phyloP scores from a whole-genome alignment of 352 stramenopile species.

The Globisporangium takayamanum region DNA sequence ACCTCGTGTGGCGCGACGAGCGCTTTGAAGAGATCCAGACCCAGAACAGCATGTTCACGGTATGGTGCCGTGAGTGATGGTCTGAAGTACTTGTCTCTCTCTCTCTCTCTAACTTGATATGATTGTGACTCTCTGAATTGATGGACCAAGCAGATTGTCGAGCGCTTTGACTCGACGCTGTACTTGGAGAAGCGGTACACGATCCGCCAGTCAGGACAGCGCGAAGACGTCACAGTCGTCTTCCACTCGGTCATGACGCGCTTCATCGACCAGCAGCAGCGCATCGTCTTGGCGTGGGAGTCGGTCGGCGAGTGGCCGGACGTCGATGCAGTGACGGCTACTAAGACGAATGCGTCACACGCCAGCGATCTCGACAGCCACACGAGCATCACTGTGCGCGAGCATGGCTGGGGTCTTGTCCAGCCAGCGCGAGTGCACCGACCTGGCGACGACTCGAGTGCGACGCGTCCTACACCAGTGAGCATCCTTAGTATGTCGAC shows the following conservation, averaged over 20 bases:
- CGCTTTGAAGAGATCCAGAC: neutral
- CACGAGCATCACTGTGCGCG: neutral
- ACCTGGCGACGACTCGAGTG: neutral
- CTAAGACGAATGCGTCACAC: too few relatives aligned
- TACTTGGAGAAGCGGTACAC: constrained; percentile 5
- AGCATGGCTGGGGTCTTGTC: constrained; percentile 5
- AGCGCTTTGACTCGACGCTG: constrained; percentile 3
- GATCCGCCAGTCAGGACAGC: neutral
- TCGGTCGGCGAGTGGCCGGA: constrained; percentile 6
- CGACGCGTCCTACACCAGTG: neutral
- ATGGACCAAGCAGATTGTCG: neutral
- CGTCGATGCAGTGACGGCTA: too few relatives aligned
- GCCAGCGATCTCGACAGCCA: neutral
- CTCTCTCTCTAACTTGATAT: too few relatives aligned
- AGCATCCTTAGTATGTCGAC: neutral
- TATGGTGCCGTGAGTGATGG: neutral
- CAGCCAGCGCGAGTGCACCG: neutral
- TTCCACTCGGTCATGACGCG: neutral
- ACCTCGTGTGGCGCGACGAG: neutral
- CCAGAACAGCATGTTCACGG: neutral
- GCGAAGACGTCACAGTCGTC: neutral
- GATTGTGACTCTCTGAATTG: too few relatives aligned
- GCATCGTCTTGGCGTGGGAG: constrained; percentile 4
- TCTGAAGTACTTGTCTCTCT: too few relatives aligned
- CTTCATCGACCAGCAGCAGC: neutral